Evolutionary conservation across 2,329 filamentous ascomycete genomes (phyloP).

Genomic region (Hymenoscyphus fraxineus): DNA sequence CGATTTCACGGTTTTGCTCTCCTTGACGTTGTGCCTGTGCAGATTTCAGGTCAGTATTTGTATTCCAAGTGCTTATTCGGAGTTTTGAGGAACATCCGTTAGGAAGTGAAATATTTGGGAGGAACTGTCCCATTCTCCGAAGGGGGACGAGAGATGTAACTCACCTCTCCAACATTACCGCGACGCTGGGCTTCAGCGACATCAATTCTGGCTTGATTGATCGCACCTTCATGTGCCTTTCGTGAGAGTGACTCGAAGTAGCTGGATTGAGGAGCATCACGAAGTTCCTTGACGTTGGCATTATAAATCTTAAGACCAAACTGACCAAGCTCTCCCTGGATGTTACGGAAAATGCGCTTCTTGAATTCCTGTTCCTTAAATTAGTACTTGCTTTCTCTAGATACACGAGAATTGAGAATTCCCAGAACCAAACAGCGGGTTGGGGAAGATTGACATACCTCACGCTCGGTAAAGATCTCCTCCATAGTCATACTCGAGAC

Average conservation of each 20-base stretch:
- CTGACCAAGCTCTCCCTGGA: conserved; percentile 63
- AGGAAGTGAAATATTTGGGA: no score
- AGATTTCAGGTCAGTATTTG: no score
- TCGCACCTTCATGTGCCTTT: conserved; percentile 81
- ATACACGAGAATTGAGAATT: background rate
- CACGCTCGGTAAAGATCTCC: conserved; percentile 62
- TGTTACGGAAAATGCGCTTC: conserved; percentile 62
- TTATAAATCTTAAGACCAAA: conserved; percentile 73
- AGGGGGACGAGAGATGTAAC: no score
- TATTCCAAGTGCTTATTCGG: no score
- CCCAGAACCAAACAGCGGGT: background rate
- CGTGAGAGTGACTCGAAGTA: conserved; percentile 80
- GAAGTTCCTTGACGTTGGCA: conserved; percentile 79
- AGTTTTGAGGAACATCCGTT: no score
- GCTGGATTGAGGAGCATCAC: conserved; percentile 74
- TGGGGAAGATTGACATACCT: conserved; percentile 31
- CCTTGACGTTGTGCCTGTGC: conserved; percentile 61
- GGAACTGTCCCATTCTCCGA: no score
- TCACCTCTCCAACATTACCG: conserved; percentile 68
- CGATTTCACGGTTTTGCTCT: conserved; percentile 78
- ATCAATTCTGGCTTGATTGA: conserved; percentile 71
- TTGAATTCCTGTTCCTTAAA: conserved; percentile 55
- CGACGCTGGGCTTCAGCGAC: conserved; percentile 61
- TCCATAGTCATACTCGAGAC: conserved; percentile 71
- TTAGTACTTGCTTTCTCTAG: background rate